Evolutionary conservation across 1,139 yeast genomes (phyloP).

Genomic region (Blastobotrys arbuscula): DNA sequence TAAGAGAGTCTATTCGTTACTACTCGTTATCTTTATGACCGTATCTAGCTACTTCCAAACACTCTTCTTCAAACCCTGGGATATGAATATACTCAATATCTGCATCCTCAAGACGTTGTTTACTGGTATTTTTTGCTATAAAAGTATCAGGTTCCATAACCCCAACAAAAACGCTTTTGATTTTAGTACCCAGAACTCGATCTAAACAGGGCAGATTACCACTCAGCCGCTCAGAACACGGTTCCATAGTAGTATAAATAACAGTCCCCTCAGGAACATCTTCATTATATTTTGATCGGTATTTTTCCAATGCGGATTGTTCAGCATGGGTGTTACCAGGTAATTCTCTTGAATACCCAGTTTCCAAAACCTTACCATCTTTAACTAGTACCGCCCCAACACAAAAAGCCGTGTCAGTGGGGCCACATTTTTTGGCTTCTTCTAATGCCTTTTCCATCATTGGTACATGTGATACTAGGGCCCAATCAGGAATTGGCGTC

Average conservation of each 20-base stretch:
- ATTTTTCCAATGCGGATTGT: constrained; percentile 86
- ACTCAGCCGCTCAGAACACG: constrained; percentile 83
- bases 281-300: constrained; percentile 40
- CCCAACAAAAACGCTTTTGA: constrained; percentile 82
- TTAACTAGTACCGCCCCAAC: constrained; percentile 87
- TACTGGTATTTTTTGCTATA: constrained; percentile 70
- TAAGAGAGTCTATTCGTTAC: too few relatives aligned
- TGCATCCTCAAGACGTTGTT: constrained; percentile 44
- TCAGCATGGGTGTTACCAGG: constrained; percentile 98
- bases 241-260: constrained; percentile 95
- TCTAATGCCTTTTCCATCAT: constrained; percentile 60
- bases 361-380: constrained; percentile 58
- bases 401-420: constrained; percentile 80
- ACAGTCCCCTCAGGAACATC: constrained; percentile 71
- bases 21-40: constrained; percentile 61
- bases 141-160: constrained; percentile 87
- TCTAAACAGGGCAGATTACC: constrained; percentile 89
- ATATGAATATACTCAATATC: constrained; percentile 73
- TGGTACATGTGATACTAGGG: constrained; percentile 49
- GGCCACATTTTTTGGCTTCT: constrained; percentile 77
- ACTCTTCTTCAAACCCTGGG: constrained; percentile 76
- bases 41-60: constrained; percentile 64
- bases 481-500: constrained; percentile 87
- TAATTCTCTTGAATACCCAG: constrained; percentile 86
- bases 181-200: constrained; percentile 55